A percentile compares a stretch with the other conserved stretches of the same genome.
Evolutionary conservation across 345 rosid species (phyloP).

Genomic region (Gynandropsis gynandra): DNA sequence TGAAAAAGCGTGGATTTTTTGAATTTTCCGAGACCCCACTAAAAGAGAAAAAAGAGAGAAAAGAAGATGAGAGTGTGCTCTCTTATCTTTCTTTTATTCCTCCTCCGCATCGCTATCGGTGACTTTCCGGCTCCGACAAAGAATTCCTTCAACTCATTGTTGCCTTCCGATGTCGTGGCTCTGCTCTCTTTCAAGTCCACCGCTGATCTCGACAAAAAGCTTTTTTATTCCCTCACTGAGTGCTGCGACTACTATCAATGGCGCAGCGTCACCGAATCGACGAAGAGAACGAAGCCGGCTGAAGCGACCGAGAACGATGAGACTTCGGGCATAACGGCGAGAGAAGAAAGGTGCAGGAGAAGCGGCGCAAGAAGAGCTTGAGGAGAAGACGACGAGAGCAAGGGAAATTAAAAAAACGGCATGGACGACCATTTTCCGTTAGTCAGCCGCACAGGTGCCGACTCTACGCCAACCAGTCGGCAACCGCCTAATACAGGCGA

Average conservation of each 20-base stretch:
- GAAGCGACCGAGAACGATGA: no score
- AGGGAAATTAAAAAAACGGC: no score
- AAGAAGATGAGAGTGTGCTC: constrained; percentile 22
- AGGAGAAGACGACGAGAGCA: no score
- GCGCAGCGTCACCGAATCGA: constrained; percentile 88
- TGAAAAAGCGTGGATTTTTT: no score
- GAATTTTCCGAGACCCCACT: background rate
- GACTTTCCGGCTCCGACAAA: constrained; percentile 30
- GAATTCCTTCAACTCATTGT: constrained; percentile 31
- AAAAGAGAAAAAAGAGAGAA: background rate
- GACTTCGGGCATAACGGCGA: no score
- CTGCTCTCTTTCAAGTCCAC: constrained; percentile 76
- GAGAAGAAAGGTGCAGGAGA: no score
- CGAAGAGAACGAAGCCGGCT: no score
- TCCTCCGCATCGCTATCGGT: constrained; percentile 19
- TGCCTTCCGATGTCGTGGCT: constrained; percentile 64
- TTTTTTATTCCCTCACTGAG: constrained; percentile 60
- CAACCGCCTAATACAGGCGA: no score
- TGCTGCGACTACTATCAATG: constrained; percentile 92
- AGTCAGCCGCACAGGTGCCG: no score
- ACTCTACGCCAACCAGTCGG: no score
- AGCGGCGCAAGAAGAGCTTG: no score
- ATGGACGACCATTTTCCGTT: no score
- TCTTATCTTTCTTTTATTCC: constrained; percentile 18
- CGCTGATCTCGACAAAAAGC: constrained; percentile 74